phyloP scores from a whole-genome alignment of 2,329 filamentous ascomycete genomes.

The Cryphonectria radicalis region DNA sequence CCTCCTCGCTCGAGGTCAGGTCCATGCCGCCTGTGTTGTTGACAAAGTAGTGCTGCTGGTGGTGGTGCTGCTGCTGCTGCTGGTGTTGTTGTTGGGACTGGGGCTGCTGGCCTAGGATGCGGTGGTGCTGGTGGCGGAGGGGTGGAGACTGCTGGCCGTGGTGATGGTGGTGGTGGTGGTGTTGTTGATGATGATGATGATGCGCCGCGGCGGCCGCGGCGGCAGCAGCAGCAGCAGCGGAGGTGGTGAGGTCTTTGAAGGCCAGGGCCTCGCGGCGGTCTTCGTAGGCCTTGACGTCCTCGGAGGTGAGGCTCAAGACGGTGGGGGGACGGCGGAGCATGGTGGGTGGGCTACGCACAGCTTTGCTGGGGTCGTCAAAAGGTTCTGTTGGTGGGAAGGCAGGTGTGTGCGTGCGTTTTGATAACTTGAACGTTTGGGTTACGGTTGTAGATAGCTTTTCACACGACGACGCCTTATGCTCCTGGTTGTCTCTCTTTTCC shows the following conservation, averaged over 20 bases:
- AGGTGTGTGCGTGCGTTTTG: neutral
- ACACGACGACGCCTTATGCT: too few species aligned
- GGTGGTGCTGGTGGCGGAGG: neutral
- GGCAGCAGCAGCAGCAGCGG: constrained; percentile 3
- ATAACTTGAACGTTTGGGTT: too few species aligned
- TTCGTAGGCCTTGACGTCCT: constrained; percentile 73
- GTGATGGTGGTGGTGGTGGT: constrained; percentile 9
- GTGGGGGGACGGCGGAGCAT: constrained; percentile 63
- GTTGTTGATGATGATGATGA: constrained; percentile 3
- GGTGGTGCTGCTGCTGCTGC: too few species aligned
- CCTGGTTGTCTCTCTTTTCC: too few species aligned
- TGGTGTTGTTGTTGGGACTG: neutral
- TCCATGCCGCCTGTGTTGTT: constrained; percentile 21
- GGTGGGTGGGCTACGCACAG: neutral
- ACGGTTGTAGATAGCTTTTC: too few species aligned
- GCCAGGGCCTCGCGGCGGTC: constrained; percentile 55
- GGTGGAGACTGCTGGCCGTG: neutral
- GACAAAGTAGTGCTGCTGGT: constrained; percentile 6
- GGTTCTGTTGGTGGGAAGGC: neutral
- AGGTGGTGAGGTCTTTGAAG: constrained; percentile 30
- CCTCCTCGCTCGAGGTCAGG: constrained; percentile 37
- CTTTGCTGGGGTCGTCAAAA: too few species aligned
- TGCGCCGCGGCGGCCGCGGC: neutral
- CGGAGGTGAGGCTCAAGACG: constrained; percentile 67
- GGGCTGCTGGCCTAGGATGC: constrained; percentile 3